Base-by-base conservation (phyloP, 2,329 filamentous ascomycete species). In the Emmonsia crescens region DNA sequence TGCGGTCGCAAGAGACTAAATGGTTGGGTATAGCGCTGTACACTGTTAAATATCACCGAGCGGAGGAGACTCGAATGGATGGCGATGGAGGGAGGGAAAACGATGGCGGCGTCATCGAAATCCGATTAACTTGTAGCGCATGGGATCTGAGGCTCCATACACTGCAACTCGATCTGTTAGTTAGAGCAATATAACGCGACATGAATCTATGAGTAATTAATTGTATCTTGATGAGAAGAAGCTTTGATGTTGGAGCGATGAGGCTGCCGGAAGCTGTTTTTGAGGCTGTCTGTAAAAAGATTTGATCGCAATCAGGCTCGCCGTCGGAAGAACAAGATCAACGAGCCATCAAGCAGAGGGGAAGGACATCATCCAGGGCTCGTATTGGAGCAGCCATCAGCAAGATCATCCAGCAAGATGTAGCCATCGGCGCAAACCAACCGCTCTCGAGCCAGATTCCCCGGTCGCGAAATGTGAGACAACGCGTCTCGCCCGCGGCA, bases 91-190 rank as follows among this genome's bases (percentile, higher is more conserved):
- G 4, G 8, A 46, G 38, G 54, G 55, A 57, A 42, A 40, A n/a
- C 40, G 40, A 46, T 46, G 40, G 55, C 38, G 40, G 24, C 31
- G 38, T 57, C 38, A 46, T 57, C 40, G 55, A 57, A 29, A 44
- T 57, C 21, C 40, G 55, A 42, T 57, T 31, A 33, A 52, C 14
- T 46, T 57, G 55, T 57, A 29, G 55, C 55, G 40, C 40, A 57
- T 46, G 40, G 27, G 40, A 44, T 46, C 14, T 12, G 27, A 42
- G 27, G 16, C 38, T 29, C 24, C 27, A 57, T 5, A 57, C 40
- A 44, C 40, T 57, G 55, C 24, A 21, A 24, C 16, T 16, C 24
- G 38, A 9, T 31, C 16, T 31, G 16, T 57, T 57, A 57, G 36
- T 46, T 46, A 44, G 55, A n/a, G 27, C 27, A 46, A 31, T 10